These are phyloP conservation scores for Elaeis guineensis DNA, from an alignment of 176 grass and related monocot genomes.

Conservation along the genomic window DNA sequence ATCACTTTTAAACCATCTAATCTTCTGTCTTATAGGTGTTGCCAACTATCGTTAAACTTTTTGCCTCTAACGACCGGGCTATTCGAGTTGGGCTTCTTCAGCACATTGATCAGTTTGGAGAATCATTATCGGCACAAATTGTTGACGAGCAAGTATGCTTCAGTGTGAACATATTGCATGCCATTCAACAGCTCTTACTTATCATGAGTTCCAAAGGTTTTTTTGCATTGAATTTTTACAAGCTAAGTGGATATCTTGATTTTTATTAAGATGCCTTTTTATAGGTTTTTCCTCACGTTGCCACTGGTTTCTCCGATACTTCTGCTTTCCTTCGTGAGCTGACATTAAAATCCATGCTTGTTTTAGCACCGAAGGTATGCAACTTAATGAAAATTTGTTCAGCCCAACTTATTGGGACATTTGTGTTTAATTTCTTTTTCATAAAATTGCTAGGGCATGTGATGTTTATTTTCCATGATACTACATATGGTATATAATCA, in stretches of 20 bases:
- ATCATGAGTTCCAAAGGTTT: too few relatives aligned
- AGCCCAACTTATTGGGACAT: too few relatives aligned
- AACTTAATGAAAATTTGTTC: too few relatives aligned
- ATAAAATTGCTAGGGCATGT: too few relatives aligned
- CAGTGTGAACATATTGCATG: not conserved
- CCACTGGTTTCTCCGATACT: conserved; percentile 97
- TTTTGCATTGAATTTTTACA: too few relatives aligned
- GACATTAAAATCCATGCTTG: conserved; percentile 94
- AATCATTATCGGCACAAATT: conserved; percentile 78
- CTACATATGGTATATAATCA: too few relatives aligned
- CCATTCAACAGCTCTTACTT: too few relatives aligned
- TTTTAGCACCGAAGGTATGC: conserved; percentile 84
- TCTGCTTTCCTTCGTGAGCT: conserved; percentile 80
- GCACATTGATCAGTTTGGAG: conserved; percentile 97
- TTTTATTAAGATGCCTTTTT: conserved; percentile 12
- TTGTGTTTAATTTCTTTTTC: too few relatives aligned
- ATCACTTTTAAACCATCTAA: not conserved
- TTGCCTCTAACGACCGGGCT: conserved; percentile 87
- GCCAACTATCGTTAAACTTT: conserved; percentile 97
- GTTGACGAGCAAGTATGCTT: conserved; percentile 93
- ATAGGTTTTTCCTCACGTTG: conserved; percentile 95
- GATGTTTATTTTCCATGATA: too few relatives aligned
- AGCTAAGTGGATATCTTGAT: too few relatives aligned
- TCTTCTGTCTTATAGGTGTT: conserved; percentile 44
- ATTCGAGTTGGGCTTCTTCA: conserved; percentile 96